Conservation (phyloP, 345 rosid genomes). For the Combretum micranthum region DNA sequence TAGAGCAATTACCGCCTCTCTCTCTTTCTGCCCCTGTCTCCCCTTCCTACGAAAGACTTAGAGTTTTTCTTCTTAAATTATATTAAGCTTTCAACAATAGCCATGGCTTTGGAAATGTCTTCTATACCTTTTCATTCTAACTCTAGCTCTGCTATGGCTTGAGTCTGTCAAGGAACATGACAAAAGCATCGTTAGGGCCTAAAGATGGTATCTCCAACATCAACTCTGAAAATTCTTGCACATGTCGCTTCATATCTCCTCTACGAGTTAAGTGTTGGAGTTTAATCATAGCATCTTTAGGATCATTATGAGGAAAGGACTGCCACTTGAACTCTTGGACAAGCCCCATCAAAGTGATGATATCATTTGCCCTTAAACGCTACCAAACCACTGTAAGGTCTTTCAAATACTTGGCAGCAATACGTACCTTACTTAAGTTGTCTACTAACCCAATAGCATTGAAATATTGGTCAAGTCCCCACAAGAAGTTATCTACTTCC, state of each 20-base stretch:
- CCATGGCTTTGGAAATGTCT: not conserved
- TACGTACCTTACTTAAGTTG: not conserved
- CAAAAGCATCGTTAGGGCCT: not conserved
- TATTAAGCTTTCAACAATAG: not conserved
- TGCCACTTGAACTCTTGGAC: not conserved
- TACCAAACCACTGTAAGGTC: slow-evolving; percentile 2
- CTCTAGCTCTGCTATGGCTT: not conserved
- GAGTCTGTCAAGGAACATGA: not conserved
- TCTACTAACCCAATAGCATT: not conserved
- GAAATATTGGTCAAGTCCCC: not conserved
- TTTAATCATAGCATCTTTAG: not conserved
- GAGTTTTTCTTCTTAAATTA: not conserved
- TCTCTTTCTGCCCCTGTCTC: not conserved
- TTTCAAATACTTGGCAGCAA: not conserved
- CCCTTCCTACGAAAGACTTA: not conserved
- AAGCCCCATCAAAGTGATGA: not conserved
- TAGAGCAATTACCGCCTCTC: not conserved
- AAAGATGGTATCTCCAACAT: not conserved
- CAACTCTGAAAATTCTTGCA: not conserved
- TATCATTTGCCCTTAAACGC: not conserved
- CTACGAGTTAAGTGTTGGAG: not conserved
- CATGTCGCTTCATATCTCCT: not conserved
- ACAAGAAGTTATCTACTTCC: slow-evolving; percentile 2
- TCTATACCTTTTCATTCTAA: not conserved
- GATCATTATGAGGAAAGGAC: not conserved